These are phyloP conservation scores for Naematelia encephala DNA, from an alignment of 768 basidiomycete genomes.

Conservation along the genomic window DNA sequence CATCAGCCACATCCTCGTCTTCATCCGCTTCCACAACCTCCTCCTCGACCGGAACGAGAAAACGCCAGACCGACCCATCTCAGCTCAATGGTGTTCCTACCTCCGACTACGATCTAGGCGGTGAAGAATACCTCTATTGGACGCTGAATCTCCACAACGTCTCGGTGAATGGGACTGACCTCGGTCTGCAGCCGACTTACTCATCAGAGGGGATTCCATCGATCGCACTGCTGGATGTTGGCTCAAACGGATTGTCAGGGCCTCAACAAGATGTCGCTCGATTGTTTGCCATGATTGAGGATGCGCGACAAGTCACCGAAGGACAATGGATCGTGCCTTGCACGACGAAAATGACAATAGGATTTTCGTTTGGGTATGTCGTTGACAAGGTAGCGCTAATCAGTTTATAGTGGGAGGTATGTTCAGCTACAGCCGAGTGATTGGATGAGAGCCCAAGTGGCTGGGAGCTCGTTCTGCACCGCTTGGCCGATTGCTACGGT, in stretches of 20 bases:
- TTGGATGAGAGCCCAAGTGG: slow-evolving; percentile 44
- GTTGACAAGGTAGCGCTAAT: not conserved
- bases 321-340: slow-evolving; percentile 47
- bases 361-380: slow-evolving; percentile 45
- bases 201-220: slow-evolving; percentile 18
- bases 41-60: not conserved
- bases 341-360: slow-evolving; percentile 39
- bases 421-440: slow-evolving; percentile 45
- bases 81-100: slow-evolving; percentile 3
- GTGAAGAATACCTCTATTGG: slow-evolving; percentile 38
- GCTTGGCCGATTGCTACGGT: slow-evolving; percentile 46
- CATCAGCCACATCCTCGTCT: slow-evolving; percentile 1
- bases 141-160: slow-evolving; percentile 32
- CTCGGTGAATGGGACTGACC: slow-evolving; percentile 41
- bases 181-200: slow-evolving; percentile 38
- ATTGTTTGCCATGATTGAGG: slow-evolving; percentile 35
- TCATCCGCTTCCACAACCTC: not conserved
- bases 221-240: slow-evolving; percentile 43
- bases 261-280: slow-evolving; percentile 42
- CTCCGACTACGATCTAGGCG: slow-evolving; percentile 18
- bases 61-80: not conserved
- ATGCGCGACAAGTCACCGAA: slow-evolving; percentile 38
- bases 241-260: slow-evolving; percentile 45
- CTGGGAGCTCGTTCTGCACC: slow-evolving; percentile 33
- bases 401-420: slow-evolving; percentile 19